Evolutionary conservation across 495 filamentous ascomycete species (phyloP), one percentile per base, ranked within the genome.

Genomic region (Trichoderma asperelloides): DNA sequence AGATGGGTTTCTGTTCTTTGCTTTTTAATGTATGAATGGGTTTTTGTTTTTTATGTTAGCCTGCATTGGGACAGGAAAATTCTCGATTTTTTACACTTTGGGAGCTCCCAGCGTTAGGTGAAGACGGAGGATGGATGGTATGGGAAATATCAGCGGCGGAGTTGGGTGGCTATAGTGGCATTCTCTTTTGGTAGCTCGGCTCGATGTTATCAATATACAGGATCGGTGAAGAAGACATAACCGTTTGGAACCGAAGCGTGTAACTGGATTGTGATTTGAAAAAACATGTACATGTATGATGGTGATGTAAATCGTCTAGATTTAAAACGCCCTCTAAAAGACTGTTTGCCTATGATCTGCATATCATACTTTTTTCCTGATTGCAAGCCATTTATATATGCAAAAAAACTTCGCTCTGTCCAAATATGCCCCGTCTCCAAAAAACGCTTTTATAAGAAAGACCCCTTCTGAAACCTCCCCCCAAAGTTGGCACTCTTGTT

Each of bases 401-500:
- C n/a, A 21, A 11, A 55, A 21, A 49, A 49, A n/a, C n/a, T 4
- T 16, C 6, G 43, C 16, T 13, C 12, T 11, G 16, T 16, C 43
- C 6, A 16, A 47, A 47, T 3, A 47, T n/a, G 11, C 11, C 11
- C 43, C 43, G 13, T n/a, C 33, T 7, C 5, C 30, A 30, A 40
- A 64, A 30, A 39, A 12, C 40, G 55, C 78, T 73, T 92, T 45
- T 73, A 93, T 45, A 95, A 73, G 77, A 86, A 97, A 63, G 79
- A 91, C 9, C 94, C 93, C 62, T 87, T 87, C 27, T 86, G 84
- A 74, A 98, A 98, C 57, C 93, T 79, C 16, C 86, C 88, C 15
- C 88, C 88, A 80, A 97, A 97, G 71, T 92, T 89, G 43, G 88
- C 85, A 12, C 94, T 91, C 71, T 87, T 87, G 60, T 87, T 88